Percentiles rank a stretch among this genome's conserved stretches.
Conservation (phyloP, 306 rosid genomes). For the Luffa aegyptiaca region DNA sequence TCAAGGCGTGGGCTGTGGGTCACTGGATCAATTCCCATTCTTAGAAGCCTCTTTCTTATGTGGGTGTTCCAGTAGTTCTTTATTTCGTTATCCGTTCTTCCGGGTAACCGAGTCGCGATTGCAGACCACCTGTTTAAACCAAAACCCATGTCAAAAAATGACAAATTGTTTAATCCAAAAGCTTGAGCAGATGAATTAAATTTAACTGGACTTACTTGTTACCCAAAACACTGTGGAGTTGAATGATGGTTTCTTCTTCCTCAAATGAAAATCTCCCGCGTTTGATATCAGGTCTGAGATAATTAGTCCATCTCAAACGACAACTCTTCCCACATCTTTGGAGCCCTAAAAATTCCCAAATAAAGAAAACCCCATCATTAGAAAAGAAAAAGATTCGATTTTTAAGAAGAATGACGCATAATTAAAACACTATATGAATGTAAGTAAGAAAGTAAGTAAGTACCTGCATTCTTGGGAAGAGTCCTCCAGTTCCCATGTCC, state of each 20-base stretch:
- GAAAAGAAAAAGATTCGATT: not conserved
- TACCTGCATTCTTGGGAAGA: conserved; percentile 96
- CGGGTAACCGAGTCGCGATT: conserved; percentile 80
- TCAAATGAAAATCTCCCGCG: conserved; percentile 82
- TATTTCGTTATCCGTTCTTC: conserved; percentile 92
- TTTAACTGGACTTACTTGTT: conserved; percentile 47
- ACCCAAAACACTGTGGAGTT: conserved; percentile 76
- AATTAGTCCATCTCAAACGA: conserved; percentile 94
- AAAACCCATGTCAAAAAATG: not conserved
- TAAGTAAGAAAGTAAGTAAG: not conserved
- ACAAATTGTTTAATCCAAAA: no score
- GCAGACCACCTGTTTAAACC: conserved; percentile 66
- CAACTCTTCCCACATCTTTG: conserved; percentile 98
- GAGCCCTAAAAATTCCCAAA: conserved; percentile 34
- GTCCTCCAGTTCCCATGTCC: conserved; percentile 97
- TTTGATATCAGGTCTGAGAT: conserved; percentile 88
- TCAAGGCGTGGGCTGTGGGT: conserved; percentile 81
- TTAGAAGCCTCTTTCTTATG: conserved; percentile 75
- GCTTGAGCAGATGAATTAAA: no score
- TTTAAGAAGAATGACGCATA: not conserved
- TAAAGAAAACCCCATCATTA: not conserved
- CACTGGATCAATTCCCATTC: conserved; percentile 95
- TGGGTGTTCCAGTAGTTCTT: conserved; percentile 97
- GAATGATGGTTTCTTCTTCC: conserved; percentile 92
- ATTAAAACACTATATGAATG: not conserved